Evolutionary conservation across 2,329 filamentous ascomycete species (phyloP).

Genomic region (Colletotrichum sojae): DNA sequence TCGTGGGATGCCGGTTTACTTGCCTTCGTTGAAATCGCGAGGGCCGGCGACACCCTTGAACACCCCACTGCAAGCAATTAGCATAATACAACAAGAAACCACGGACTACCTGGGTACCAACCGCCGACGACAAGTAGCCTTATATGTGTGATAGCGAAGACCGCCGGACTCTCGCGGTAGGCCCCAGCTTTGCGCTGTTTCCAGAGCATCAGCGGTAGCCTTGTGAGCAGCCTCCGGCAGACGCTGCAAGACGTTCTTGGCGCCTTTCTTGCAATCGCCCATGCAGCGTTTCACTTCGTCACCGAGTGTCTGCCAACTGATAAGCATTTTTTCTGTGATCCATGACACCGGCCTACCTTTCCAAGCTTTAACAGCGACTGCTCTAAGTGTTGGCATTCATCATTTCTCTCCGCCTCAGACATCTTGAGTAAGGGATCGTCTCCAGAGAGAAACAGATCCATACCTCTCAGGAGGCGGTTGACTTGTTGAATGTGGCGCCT

Average conservation of each 20-base stretch:
- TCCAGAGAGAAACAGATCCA: conserved; percentile 23
- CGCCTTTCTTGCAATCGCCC: neutral
- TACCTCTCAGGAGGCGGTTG: conserved; percentile 3
- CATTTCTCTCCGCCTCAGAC: conserved; percentile 11
- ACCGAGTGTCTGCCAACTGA: neutral
- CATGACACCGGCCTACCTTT: neutral
- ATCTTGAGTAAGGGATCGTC: conserved; percentile 5
- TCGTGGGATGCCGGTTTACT: too few species aligned
- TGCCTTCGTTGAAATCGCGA: conserved; percentile 32
- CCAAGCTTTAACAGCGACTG: conserved; percentile 5
- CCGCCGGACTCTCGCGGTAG: conserved; percentile 28
- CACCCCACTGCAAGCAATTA: conserved; percentile 5
- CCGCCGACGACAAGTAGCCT: conserved; percentile 60
- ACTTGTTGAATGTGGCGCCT: conserved; percentile 5
- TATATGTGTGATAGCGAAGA: conserved; percentile 44
- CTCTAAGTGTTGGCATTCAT: conserved; percentile 3
- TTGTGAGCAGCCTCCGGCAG: neutral
- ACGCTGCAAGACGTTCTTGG: neutral
- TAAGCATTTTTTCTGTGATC: neutral
- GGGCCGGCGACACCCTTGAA: conserved; percentile 23
- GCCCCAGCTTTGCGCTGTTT: conserved; percentile 51
- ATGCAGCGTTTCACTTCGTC: conserved; percentile 2
- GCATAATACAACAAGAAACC: neutral
- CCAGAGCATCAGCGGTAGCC: conserved; percentile 10
- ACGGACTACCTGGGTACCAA: conserved; percentile 50